Evolutionary conservation across 2,329 filamentous ascomycete species (phyloP), one percentile per base, ranked within the genome.

Genomic region (Fusarium hostae): DNA sequence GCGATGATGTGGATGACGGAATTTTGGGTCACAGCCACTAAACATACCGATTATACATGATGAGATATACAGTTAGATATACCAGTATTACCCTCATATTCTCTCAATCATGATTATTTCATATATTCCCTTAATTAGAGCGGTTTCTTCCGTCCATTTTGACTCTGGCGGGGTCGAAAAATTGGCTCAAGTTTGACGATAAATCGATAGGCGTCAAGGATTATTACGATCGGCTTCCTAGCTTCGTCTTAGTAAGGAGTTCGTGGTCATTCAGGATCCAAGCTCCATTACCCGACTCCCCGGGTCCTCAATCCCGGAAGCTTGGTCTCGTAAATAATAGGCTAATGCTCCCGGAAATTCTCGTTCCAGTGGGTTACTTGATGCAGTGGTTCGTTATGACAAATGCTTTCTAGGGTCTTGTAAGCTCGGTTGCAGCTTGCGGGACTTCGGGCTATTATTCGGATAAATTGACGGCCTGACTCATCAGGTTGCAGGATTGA

Each of bases 371-470:
- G 22, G 5, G 8, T 34, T 34, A 24, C 47, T 50, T 34, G 18
- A 39, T 52, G 32, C 12, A 11, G 24, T 39, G 16, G 18, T 37
- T 26, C 18, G 22, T 1, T 15, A 10, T 51, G 48, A 51, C 48
- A 35, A 52, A 52, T 39, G 12, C 18, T 52, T 52, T 52, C 48
- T 12, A 52, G 32, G 48, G 22, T 52, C 48, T 5, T 26, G 48
- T 51, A 37, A 37, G 32, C 32, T 51, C 32, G 32, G 18, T 37
- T 39, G 28, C 47, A 24, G 2, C 8, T 18, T 24, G n/a, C n/a
- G 13, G 4, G 2, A 6, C 11, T 8, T 22, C 20, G 20, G 51
- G 51, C 24, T 54, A 24, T 54, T 54, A 7, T 30, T 30, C 51
- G 20, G 51, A 4, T 54, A 54, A 24, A 4, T 5, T 2, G 1